A percentile compares a stretch with the other conserved stretches of the same genome.
Conservation (phyloP, 108 stramenopile genomes). For the Licmophora abbreviata region DNA sequence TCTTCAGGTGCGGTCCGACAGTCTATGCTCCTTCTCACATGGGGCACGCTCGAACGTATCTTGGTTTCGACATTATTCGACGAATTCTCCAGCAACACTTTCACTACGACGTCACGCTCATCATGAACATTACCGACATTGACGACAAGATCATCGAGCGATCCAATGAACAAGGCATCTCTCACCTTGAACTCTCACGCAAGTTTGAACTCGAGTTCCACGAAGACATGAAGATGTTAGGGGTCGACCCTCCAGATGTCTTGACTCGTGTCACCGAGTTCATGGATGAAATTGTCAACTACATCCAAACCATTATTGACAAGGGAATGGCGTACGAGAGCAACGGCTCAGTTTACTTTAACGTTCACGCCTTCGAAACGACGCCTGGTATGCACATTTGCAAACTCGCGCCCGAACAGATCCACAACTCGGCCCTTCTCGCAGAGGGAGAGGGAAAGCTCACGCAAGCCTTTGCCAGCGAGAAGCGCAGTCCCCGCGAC, state of each 20-base stretch:
- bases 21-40: constrained; percentile 96
- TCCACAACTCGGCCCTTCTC: constrained; percentile 72
- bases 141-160: constrained; percentile 98
- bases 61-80: constrained; percentile 95
- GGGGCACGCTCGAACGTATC: constrained; percentile 97
- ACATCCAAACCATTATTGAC: constrained; percentile 80
- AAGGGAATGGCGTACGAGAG: constrained; percentile 91
- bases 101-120: constrained; percentile 84
- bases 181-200: constrained; percentile 33
- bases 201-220: constrained; percentile 92
- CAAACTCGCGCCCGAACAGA: constrained; percentile 52
- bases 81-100: constrained; percentile 94
- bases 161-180: constrained; percentile 17
- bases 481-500: constrained; percentile 83
- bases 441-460: constrained; percentile 95
- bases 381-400: constrained; percentile 61
- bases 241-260: constrained; percentile 80
- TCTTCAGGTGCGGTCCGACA: constrained; percentile 98
- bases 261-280: constrained; percentile 95
- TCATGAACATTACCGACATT: constrained; percentile 94
- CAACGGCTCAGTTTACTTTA: constrained; percentile 94
- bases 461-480: constrained; percentile 32
- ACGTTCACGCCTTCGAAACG: constrained; percentile 68
- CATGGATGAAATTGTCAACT: constrained; percentile 87
- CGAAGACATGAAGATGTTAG: constrained; percentile 90